Evolutionary conservation across 1,139 yeast species (phyloP).

Genomic region (Geotrichum phurueaensis): DNA sequence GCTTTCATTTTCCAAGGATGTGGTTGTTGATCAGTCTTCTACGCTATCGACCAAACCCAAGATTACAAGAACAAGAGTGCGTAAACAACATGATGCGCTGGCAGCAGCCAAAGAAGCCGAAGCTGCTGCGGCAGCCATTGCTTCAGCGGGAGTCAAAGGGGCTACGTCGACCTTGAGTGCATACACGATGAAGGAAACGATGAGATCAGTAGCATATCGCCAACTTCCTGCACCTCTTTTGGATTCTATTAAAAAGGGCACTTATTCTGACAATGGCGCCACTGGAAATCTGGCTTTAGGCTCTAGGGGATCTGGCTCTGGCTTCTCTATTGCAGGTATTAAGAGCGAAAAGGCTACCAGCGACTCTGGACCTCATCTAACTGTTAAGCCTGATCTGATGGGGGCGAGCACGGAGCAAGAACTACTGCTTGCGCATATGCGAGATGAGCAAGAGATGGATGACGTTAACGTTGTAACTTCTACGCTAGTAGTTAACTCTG

Average conservation of each 20-base stretch:
- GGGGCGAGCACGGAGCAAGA: conserved; percentile 12
- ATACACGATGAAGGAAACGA: conserved; percentile 17
- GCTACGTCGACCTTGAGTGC: conserved; percentile 15
- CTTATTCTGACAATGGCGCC: neutral
- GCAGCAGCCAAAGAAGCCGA: conserved; percentile 16
- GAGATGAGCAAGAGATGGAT: conserved; percentile 17
- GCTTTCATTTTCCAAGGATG: neutral
- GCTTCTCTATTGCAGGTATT: neutral
- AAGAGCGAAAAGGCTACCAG: neutral
- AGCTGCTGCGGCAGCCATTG: conserved; percentile 16
- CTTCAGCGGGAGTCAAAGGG: conserved; percentile 18
- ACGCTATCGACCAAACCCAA: conserved; percentile 4
- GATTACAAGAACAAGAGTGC: conserved; percentile 14
- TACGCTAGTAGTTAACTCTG: conserved; percentile 1
- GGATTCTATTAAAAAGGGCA: neutral
- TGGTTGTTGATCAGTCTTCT: neutral
- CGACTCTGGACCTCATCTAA: neutral
- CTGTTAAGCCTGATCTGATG: neutral
- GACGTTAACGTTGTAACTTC: conserved; percentile 18
- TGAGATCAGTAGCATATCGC: conserved; percentile 13
- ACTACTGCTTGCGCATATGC: conserved; percentile 17
- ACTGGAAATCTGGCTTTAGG: neutral
- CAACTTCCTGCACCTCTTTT: neutral
- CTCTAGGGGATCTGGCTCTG: neutral
- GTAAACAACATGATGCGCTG: conserved; percentile 10